phyloP scores from a whole-genome alignment of 257 asterid genomes.

The Prunella vulgaris region DNA sequence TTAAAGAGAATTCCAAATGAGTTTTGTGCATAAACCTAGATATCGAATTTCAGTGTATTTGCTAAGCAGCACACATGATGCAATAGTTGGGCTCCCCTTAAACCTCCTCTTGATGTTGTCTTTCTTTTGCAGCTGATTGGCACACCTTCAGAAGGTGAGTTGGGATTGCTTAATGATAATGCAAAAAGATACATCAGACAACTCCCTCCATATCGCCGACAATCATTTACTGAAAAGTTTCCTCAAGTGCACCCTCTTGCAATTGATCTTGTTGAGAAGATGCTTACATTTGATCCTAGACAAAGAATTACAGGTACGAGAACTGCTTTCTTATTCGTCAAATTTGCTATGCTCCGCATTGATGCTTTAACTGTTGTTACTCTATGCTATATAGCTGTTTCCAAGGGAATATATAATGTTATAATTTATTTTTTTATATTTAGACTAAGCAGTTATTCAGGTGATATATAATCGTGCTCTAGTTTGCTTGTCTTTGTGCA shows the following conservation, averaged over 20 bases:
- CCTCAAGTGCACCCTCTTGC: conserved; percentile 91
- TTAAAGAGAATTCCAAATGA: background rate
- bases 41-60: background rate
- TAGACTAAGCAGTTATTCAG: background rate
- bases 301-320: conserved; percentile 80
- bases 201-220: conserved; percentile 70
- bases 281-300: conserved; percentile 94
- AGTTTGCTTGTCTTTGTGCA: background rate
- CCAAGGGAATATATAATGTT: background rate
- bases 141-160: conserved; percentile 86
- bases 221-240: conserved; percentile 78
- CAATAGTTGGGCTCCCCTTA: background rate
- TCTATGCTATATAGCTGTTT: conserved; percentile 6
- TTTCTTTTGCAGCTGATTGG: conserved; percentile 71
- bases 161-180: conserved; percentile 85
- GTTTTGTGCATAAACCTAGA: background rate
- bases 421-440: too few species aligned
- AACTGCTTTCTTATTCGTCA: background rate
- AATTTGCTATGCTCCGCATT: background rate
- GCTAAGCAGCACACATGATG: too few species aligned
- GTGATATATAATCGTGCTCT: background rate
- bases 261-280: conserved; percentile 86
- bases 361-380: background rate
- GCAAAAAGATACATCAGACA: conserved; percentile 87
- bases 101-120: background rate